These are phyloP conservation scores for Parietichytrium sp. DNA, from an alignment of 108 stramenopile species.

Conservation along the genomic window DNA sequence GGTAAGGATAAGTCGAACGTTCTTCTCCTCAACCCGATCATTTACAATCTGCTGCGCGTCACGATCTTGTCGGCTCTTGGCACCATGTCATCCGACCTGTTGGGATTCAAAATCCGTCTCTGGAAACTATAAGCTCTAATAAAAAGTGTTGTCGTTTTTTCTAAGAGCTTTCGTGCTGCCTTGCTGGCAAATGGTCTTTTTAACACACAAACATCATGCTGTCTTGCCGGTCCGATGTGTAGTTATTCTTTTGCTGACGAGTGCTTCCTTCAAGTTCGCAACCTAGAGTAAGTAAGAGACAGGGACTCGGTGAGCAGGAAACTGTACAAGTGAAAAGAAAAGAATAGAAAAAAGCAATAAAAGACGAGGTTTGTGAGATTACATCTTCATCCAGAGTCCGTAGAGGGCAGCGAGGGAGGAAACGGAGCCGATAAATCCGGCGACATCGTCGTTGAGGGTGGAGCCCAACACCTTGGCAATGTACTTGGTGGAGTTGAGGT, in stretches of 20 bases:
- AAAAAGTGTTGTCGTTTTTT: too few species aligned
- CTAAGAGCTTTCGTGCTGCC: too few species aligned
- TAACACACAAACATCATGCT: too few species aligned
- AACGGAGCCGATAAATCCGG: background rate
- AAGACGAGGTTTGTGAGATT: too few species aligned
- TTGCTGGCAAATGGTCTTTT: too few species aligned
- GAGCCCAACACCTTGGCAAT: background rate
- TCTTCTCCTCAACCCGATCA: conserved; percentile 6
- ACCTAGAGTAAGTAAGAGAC: too few species aligned
- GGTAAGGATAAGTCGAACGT: background rate
- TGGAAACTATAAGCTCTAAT: conserved; percentile 31
- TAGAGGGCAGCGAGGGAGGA: conserved; percentile 3
- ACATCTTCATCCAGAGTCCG: conserved; percentile 33
- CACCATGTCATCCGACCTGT: conserved; percentile 34
- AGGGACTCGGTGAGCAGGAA: too few species aligned
- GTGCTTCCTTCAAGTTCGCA: too few species aligned
- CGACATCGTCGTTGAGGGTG: background rate
- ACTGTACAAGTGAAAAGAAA: too few species aligned
- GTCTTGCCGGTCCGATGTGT: too few species aligned
- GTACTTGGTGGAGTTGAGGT: conserved; percentile 5
- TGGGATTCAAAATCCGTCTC: conserved; percentile 17
- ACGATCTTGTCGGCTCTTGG: conserved; percentile 31
- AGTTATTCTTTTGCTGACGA: too few species aligned
- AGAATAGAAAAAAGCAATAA: too few species aligned
- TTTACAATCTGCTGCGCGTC: conserved; percentile 28